These are phyloP conservation scores for Epichloe brachyelytri DNA, from an alignment of 2,329 filamentous ascomycete genomes.

Conservation along the genomic window DNA sequence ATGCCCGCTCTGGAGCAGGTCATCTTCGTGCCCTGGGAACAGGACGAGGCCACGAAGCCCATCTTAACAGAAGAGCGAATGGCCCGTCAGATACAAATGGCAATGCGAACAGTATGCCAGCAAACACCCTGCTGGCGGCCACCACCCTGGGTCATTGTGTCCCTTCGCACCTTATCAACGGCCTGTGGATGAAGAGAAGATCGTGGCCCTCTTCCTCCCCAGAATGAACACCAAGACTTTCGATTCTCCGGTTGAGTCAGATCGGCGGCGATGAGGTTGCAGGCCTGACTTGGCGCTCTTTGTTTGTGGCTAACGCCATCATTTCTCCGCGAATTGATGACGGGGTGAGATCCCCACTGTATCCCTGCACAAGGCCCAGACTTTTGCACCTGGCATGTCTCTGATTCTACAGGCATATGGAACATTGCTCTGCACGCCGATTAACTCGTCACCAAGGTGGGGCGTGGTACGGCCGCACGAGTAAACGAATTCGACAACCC, in stretches of 20 bases:
- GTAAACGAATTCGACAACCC: too few relatives aligned
- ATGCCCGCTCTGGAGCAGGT: slow-evolving; percentile 29
- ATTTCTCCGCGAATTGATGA: background rate
- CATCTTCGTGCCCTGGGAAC: slow-evolving; percentile 29
- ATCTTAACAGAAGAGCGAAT: slow-evolving; percentile 22
- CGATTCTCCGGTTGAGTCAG: background rate
- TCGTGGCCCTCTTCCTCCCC: too few relatives aligned
- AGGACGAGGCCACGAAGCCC: slow-evolving; percentile 19
- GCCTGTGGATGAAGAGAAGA: slow-evolving; percentile 4
- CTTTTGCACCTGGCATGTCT: background rate
- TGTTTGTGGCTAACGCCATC: background rate
- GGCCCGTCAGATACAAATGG: slow-evolving; percentile 23
- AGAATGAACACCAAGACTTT: background rate
- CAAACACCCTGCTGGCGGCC: slow-evolving; percentile 19
- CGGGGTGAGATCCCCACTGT: background rate
- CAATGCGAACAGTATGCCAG: slow-evolving; percentile 20
- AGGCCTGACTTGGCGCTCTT: background rate
- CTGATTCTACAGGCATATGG: background rate
- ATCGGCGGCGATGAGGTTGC: background rate
- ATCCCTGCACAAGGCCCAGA: background rate
- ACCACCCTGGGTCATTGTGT: slow-evolving; percentile 26
- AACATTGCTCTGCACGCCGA: background rate
- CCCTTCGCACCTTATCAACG: slow-evolving; percentile 5
- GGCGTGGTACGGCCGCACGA: too few relatives aligned
- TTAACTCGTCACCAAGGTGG: too few relatives aligned